These are phyloP conservation scores for Oryza brachyantha DNA, from an alignment of 176 grass and related monocot species.

Conservation along the genomic window DNA sequence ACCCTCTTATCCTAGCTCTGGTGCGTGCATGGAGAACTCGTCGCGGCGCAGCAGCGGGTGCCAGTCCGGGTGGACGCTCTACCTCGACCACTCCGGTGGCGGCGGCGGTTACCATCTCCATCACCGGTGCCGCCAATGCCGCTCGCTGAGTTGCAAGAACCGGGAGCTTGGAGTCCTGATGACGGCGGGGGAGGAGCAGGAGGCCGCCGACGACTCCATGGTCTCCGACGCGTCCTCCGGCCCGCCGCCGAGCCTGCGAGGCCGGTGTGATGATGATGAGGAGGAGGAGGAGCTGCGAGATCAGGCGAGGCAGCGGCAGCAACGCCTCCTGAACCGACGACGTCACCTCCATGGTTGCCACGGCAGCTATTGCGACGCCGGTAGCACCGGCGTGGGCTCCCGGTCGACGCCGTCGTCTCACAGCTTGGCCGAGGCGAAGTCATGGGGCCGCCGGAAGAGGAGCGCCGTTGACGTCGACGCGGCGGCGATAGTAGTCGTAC, in stretches of 20 bases:
- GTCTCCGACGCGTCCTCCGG: constrained; percentile 91
- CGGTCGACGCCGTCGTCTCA: not conserved
- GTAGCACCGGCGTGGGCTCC: not conserved
- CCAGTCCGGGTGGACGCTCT: constrained; percentile 85
- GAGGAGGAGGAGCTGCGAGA: not conserved
- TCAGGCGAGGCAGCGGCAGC: not conserved
- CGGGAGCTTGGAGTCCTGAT: not conserved
- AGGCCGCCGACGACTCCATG: constrained; percentile 53
- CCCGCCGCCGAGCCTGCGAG: constrained; percentile 15
- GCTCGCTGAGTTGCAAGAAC: not conserved
- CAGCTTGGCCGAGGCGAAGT: not conserved
- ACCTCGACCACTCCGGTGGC: constrained; percentile 57
- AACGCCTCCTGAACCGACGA: too few species aligned
- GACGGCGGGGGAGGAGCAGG: not conserved
- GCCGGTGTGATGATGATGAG: not conserved
- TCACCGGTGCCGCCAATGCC: not conserved
- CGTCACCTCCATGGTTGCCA: not conserved
- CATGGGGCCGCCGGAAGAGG: not conserved
- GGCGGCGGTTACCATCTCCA: not conserved
- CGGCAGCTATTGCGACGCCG: not conserved
- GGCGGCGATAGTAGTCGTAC: not conserved
- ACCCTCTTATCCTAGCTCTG: too few species aligned
- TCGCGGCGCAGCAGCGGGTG: constrained; percentile 71
- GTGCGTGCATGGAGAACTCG: constrained; percentile 31
- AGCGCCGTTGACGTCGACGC: not conserved